Conservation (phyloP, 805 yeast species). For the Jamesozyma hellenica region DNA sequence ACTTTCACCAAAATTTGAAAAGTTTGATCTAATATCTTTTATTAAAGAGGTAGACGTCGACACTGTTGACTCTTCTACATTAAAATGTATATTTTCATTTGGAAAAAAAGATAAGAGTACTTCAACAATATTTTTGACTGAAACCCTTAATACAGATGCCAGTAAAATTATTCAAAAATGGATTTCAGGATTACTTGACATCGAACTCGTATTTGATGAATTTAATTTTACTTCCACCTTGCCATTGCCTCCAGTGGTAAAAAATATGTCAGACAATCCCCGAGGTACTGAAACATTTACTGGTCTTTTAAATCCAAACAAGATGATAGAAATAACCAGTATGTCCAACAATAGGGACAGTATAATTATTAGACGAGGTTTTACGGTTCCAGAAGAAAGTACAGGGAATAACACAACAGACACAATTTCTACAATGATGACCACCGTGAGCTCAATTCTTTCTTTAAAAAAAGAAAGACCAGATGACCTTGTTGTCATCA, state of each 20-base stretch:
- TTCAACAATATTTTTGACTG: slow-evolving; percentile 12
- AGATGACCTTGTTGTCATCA: slow-evolving; percentile 16
- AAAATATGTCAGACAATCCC: slow-evolving; percentile 2
- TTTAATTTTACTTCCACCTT: slow-evolving; percentile 27
- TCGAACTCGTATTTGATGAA: slow-evolving; percentile 24
- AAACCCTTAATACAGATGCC: slow-evolving; percentile 22
- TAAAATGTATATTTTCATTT: slow-evolving; percentile 10
- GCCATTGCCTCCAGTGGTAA: slow-evolving; percentile 14
- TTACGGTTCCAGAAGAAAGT: slow-evolving; percentile 5
- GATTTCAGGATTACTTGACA: slow-evolving; percentile 33
- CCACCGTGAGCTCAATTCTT: slow-evolving; percentile 22
- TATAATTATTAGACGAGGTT: slow-evolving; percentile 18
- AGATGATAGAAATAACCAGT: slow-evolving; percentile 12
- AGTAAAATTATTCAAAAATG: slow-evolving; percentile 32
- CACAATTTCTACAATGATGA: slow-evolving; percentile 16
- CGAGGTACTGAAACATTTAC: slow-evolving; percentile 11
- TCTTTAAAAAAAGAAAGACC: slow-evolving; percentile 24
- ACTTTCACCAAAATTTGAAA: slow-evolving; percentile 6
- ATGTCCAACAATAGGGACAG: slow-evolving; percentile 12
- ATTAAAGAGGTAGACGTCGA: slow-evolving; percentile 10
- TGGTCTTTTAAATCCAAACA: slow-evolving; percentile 13
- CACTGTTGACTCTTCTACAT: slow-evolving; percentile 17
- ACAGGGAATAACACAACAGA: slow-evolving; percentile 1
- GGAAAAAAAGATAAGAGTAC: slow-evolving; percentile 1
- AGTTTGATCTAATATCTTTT: slow-evolving; percentile 11